These are phyloP conservation scores for Pseudocercospora pini-densiflorae DNA, from an alignment of 2,329 filamentous ascomycete species.

Conservation along the genomic window DNA sequence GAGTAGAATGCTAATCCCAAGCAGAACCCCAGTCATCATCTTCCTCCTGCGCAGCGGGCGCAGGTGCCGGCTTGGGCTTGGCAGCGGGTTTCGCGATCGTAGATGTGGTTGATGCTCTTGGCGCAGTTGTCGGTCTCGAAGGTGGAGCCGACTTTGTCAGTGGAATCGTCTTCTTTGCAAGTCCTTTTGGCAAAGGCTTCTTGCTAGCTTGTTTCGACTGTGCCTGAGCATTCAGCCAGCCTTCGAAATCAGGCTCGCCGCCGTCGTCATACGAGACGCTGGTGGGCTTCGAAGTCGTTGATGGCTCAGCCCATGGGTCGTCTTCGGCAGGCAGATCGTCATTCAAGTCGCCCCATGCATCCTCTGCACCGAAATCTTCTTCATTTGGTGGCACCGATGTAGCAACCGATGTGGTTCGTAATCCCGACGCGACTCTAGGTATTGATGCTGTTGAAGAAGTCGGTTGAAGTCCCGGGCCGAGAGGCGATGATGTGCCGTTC, in stretches of 20 bases:
- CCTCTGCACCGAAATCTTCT: conserved; percentile 60
- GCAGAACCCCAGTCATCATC: conserved; percentile 48
- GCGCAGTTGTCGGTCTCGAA: conserved; percentile 24
- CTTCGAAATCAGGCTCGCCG: conserved; percentile 92
- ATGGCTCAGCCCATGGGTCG: conserved; percentile 25
- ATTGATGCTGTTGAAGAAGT: conserved; percentile 35
- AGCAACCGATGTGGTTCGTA: conserved; percentile 30
- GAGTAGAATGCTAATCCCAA: conserved; percentile 35
- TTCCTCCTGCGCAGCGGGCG: conserved; percentile 40
- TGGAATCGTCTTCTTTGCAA: conserved; percentile 63
- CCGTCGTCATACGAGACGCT: conserved; percentile 73
- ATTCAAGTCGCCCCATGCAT: conserved; percentile 72
- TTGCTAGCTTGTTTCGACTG: conserved; percentile 67
- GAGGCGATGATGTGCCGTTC: conserved; percentile 39
- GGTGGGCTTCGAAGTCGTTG: conserved; percentile 26
- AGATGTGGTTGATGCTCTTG: conserved; percentile 34
- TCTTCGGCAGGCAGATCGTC: conserved; percentile 48
- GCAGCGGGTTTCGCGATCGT: conserved; percentile 10
- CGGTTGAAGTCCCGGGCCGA: conserved; percentile 33
- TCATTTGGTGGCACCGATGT: conserved; percentile 46
- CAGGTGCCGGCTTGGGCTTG: conserved; percentile 30
- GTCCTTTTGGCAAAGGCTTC: conserved; percentile 81
- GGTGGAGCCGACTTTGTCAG: conserved; percentile 35
- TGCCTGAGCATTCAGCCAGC: conserved; percentile 88
- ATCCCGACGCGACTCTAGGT: conserved; percentile 34